Base-by-base conservation (phyloP, 2,329 filamentous ascomycete genomes). In the Teratosphaeriaceae sp. region DNA sequence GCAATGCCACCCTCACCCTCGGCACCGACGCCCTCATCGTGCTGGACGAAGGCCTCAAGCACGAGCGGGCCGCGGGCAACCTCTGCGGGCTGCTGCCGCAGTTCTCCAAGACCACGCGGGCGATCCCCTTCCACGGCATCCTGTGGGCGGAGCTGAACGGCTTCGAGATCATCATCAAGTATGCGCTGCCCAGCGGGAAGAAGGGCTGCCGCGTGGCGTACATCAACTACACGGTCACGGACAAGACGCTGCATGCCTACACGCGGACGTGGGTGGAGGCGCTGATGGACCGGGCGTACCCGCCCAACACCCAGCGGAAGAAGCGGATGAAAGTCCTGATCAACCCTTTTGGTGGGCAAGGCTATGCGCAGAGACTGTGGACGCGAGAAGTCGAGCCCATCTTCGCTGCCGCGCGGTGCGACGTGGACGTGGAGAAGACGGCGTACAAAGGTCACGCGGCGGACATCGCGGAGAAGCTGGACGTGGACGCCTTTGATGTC, bases 311-410 rank as follows among this genome's bases (percentile, higher is more conserved):
- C 36, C 79, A 84, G 56, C 75, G 74, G 41, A 75, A 73, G 45
- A 92, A 88, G 64, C 80, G 87, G 36, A 81, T 92, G 49, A 94
- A 92, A 63, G 81, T 97, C 11, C 70, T 97, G 33, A 75, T 98
- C 48, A 98, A 98, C 63, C 92, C 92, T 0, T 84, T 89, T 56
- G 87, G 88, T 12, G 92, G 92, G 0, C 85, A 88, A 31, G 90
- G 90, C 13, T 69, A 71, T 30, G 90, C 88, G 1, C 68, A 78
- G 48, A 84, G 79, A 59, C 75, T 81, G 50, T 97, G 88, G 75
- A 69, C 80, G 44, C 76, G 75, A 34, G 75, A 90, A 50, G 84
- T 89, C 35, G 81, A 83, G 57, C 89, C 90, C 7, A 76, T 98
- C 24, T 81, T 98, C 48, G 78, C 82, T 13, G 88, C 88, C 0